Base-by-base conservation (phyloP, 148 eudicot species). In the Hydrangea macrophylla region DNA sequence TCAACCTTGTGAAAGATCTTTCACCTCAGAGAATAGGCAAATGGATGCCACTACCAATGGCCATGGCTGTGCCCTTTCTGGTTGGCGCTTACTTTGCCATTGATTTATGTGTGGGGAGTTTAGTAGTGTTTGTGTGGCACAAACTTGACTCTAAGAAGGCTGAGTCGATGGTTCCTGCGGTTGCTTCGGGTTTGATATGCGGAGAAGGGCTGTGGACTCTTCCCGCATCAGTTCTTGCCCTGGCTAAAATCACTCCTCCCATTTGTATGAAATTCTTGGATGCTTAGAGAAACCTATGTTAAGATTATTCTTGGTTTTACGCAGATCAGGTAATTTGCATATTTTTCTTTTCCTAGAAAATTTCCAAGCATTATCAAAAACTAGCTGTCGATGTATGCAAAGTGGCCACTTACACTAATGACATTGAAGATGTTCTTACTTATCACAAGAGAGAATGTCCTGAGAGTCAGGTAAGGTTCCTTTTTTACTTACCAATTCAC, bases 101-200 rank as follows among this genome's bases (percentile, higher is more conserved):
- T 15, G 89, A 85, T 57, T 76, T 87, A 87, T 82, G 92, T 62
- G 68, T 87, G 8, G 92, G 92, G 40, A 82, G 75, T 62, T 17
- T 82, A 55, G 58, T 75, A 26, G 86, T 87, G 63, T 82, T 80
- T 32, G 37, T 69, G 22, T 80, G 83, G 89, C 67, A 82, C 17
- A 85, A 51, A 42, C 54, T 82, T 5, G 64, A 87, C 9, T 18
- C 77, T 3, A 66, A 32, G 68, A 76, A 75, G 73, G 92, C 89
- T 0, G 71, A 63, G 37, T 20, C 75, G 42, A 76, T 85, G 85
- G 65, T 75, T 33, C 89, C 92, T 2, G 83, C 80, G 0, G 84
- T 87, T 65, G 92, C 92, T 35, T 87, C 92, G 17, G 92, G 89
- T 54, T 72, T 87, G 31, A 87, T 87, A 17, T 82, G 92, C 72